phyloP scores from a whole-genome alignment of 2,329 filamentous ascomycete species.

The Colletotrichum scovillei region DNA sequence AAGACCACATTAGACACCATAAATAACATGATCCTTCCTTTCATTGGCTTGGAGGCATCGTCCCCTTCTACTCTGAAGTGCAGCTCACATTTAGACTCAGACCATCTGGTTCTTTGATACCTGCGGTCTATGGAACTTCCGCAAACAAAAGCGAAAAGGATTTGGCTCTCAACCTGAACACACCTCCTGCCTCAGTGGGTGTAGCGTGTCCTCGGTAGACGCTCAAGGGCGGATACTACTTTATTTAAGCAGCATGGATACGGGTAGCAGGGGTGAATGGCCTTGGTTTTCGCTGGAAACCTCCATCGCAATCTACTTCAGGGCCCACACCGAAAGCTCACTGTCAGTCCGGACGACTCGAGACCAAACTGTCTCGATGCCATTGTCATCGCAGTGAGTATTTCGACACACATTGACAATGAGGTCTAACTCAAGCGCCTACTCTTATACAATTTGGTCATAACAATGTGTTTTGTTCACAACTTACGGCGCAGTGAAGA shows the following conservation, averaged over 20 bases:
- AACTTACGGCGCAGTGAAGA: neutral
- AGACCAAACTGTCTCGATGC: too few relatives aligned
- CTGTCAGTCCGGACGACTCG: too few relatives aligned
- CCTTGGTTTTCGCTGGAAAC: neutral
- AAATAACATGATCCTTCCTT: neutral
- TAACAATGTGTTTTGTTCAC: neutral
- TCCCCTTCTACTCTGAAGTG: neutral
- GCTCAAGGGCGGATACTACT: neutral
- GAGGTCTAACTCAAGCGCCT: neutral
- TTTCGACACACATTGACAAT: neutral
- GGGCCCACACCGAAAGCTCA: neutral
- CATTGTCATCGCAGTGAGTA: neutral
- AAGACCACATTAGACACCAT: neutral
- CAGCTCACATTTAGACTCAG: neutral
- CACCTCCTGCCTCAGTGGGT: neutral
- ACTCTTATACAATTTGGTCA: neutral
- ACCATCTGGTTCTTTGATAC: neutral
- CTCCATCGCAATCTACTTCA: neutral
- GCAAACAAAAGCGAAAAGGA: too few relatives aligned
- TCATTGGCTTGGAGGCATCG: neutral
- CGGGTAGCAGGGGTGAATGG: neutral
- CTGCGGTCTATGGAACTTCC: neutral
- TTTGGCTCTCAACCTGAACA: too few relatives aligned
- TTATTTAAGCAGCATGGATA: neutral
- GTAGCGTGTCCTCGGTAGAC: neutral